Conservation (phyloP, 495 filamentous ascomycete genomes). For the Penicillium macrosclerotiorum region DNA sequence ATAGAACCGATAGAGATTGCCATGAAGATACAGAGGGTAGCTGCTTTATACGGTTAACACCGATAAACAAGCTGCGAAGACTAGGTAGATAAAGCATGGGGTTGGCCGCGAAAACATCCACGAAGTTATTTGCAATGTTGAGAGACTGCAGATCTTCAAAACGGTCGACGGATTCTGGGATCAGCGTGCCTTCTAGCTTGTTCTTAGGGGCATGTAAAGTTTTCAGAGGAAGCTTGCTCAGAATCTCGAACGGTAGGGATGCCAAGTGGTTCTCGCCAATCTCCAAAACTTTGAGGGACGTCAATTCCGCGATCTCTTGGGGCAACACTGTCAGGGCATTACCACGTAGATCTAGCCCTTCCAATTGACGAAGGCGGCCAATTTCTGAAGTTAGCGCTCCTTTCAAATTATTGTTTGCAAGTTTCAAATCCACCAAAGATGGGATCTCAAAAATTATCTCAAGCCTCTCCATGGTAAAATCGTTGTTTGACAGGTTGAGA, state of each 20-base stretch:
- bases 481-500: constrained; percentile 85
- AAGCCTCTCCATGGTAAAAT: constrained; percentile 65
- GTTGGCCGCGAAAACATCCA: constrained; percentile 54
- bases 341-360: constrained; percentile 74
- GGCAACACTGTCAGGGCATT: constrained; percentile 83
- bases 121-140: constrained; percentile 72
- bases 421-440: constrained; percentile 72
- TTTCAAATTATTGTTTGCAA: constrained; percentile 74
- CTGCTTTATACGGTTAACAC: constrained; percentile 68
- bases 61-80: constrained; percentile 70
- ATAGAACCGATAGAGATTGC: constrained; percentile 66
- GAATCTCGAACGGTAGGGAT: constrained; percentile 62
- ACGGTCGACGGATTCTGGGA: constrained; percentile 55
- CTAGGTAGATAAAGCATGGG: constrained; percentile 60
- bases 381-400: constrained; percentile 61
- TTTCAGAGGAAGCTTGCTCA: constrained; percentile 65
- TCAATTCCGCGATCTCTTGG: constrained; percentile 58
- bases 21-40: constrained; percentile 72
- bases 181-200: constrained; percentile 67
- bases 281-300: constrained; percentile 69
- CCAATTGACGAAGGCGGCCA: constrained; percentile 60
- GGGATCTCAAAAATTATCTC: constrained; percentile 69
- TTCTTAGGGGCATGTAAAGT: constrained; percentile 82
- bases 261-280: constrained; percentile 72
- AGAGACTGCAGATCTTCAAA: constrained; percentile 66